These are phyloP conservation scores for Astrothelium subdiscretum DNA, from an alignment of 495 filamentous ascomycete species.

Conservation along the genomic window DNA sequence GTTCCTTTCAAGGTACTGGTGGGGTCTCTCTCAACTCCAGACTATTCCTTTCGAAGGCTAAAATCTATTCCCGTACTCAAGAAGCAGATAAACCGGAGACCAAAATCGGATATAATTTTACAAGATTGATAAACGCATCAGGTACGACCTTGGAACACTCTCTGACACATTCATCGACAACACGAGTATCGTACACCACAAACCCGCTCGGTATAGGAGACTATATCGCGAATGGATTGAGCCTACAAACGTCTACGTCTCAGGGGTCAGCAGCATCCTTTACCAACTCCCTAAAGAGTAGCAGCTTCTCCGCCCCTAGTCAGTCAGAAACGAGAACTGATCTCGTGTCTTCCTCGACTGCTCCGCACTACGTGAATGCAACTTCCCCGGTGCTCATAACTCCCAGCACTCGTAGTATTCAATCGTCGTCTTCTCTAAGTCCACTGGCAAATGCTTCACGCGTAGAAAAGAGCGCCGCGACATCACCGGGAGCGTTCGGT, in stretches of 20 bases:
- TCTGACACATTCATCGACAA: neutral
- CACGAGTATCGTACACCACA: neutral
- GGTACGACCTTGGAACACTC: neutral
- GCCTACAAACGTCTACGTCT: neutral
- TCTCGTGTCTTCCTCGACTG: too few species aligned
- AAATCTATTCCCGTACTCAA: neutral
- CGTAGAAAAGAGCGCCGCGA: too few species aligned
- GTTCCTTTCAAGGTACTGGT: neutral
- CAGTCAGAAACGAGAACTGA: too few species aligned
- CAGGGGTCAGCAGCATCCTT: neutral
- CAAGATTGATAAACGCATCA: neutral
- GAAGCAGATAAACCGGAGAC: neutral
- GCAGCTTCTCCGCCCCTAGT: neutral
- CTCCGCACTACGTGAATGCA: too few species aligned
- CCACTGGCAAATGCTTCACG: too few species aligned
- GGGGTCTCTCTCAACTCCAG: neutral
- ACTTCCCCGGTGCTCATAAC: too few species aligned
- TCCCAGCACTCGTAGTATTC: too few species aligned
- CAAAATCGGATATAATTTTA: neutral
- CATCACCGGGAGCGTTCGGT: neutral
- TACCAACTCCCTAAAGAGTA: neutral
- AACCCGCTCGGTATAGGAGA: neutral
- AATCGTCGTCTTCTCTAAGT: too few species aligned
- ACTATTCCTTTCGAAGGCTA: neutral
- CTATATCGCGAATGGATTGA: neutral